Conservation (phyloP, 2,329 filamentous ascomycete species). For the Monosporascus sp. region DNA sequence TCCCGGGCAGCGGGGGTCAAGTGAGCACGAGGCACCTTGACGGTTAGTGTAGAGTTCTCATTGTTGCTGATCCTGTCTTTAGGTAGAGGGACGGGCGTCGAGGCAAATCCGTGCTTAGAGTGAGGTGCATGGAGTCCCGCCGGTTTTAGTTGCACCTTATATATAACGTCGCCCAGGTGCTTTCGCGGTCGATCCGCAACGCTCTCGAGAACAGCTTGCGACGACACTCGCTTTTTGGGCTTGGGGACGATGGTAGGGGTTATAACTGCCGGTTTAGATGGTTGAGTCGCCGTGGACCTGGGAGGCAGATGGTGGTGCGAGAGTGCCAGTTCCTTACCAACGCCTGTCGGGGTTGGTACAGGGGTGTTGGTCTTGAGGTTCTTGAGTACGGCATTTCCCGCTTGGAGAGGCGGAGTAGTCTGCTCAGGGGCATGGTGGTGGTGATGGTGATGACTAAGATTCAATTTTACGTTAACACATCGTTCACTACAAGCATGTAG, state of each 20-base stretch:
- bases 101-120: slow-evolving; percentile 39
- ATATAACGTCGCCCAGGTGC: slow-evolving; percentile 81
- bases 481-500: slow-evolving; percentile 5
- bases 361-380: slow-evolving; percentile 41
- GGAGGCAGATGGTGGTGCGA: slow-evolving; percentile 48
- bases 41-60: slow-evolving; percentile 84
- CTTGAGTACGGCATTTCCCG: slow-evolving; percentile 41
- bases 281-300: slow-evolving; percentile 30
- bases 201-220: slow-evolving; percentile 65
- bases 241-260: slow-evolving; percentile 45
- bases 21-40: slow-evolving; percentile 79
- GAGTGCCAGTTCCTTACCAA: slow-evolving; percentile 29
- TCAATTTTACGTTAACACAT: neutral
- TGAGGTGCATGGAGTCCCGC: slow-evolving; percentile 39
- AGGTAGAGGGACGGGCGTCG: slow-evolving; percentile 67
- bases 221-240: slow-evolving; percentile 61
- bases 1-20: slow-evolving; percentile 65
- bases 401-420: slow-evolving; percentile 35
- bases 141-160: slow-evolving; percentile 61
- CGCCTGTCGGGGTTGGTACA: slow-evolving; percentile 38
- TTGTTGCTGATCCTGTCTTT: slow-evolving; percentile 65
- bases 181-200: slow-evolving; percentile 65
- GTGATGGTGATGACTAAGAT: slow-evolving; percentile 43
- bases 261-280: slow-evolving; percentile 23
- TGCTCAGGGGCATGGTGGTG: slow-evolving; percentile 51